Evolutionary conservation across 495 filamentous ascomycete species (phyloP), one percentile per base, ranked within the genome.

Genomic region (Hypoxylon intermedium): DNA sequence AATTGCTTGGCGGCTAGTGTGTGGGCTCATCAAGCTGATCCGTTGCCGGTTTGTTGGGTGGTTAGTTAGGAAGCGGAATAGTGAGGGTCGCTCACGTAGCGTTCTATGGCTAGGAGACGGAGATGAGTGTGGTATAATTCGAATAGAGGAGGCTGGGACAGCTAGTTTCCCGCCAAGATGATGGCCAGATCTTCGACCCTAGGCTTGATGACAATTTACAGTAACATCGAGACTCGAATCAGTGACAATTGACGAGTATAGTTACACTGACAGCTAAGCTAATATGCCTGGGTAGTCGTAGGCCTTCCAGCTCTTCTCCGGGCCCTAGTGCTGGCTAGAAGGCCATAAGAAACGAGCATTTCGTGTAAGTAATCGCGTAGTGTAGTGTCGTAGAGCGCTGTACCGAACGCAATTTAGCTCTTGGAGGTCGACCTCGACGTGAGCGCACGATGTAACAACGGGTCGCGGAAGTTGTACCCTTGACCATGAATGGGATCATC

Each of bases 401-500:
- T 30, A 45, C 19, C 41, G 45, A 55, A 41, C 18, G 40, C 15
- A 49, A 49, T 53, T 53, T 38, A 42, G 53, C 34, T 51, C 51
- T 63, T 34, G 36, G 24, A 48, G 21, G 53, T 51, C 31, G n/a
- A 53, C 47, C 53, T 53, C 41, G 43, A 21, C 24, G 33, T 53
- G 24, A n/a, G 47, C 53, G 28, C 53, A 26, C 62, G 62, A 65
- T 65, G 62, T 65, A 65, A 65, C 62, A 37, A 65, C 62, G 62
- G 62, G 56, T 65, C 62, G 62, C 62, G 62, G 62, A 65, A 60
- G 56, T 60, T 65, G 62, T 56, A 65, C 62, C 62, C 62, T 60
- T 65, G 62, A 34, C 52, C 47, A 52, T 42, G 62, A n/a, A 44
- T 56, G 56, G 62, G 62, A 60, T 60, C 62, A 60, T 56, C 62